phyloP scores from a whole-genome alignment of 2,329 filamentous ascomycete genomes.

The Cladorrhinum sp. region DNA sequence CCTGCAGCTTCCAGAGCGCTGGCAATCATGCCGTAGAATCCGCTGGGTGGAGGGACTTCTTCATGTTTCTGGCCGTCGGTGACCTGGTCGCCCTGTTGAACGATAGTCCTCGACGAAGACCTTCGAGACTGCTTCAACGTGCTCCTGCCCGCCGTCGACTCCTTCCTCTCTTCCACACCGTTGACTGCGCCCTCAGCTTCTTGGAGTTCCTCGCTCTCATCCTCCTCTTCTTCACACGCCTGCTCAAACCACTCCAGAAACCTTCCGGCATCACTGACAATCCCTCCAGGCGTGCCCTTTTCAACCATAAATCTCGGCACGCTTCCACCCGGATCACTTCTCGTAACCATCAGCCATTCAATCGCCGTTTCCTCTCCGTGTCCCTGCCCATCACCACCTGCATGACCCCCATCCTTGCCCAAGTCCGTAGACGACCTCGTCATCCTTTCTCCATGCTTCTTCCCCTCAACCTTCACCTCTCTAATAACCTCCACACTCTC shows the following conservation, averaged over 20 bases:
- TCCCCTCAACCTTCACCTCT: constrained; percentile 64
- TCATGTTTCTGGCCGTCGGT: constrained; percentile 21
- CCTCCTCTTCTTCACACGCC: constrained; percentile 31
- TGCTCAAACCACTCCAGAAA: constrained; percentile 69
- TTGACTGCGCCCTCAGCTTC: constrained; percentile 17
- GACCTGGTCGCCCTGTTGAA: constrained; percentile 17
- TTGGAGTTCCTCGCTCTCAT: constrained; percentile 2
- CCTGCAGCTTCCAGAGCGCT: constrained; percentile 51
- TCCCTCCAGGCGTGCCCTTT: constrained; percentile 76
- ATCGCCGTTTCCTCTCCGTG: constrained; percentile 46
- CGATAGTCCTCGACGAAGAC: background rate
- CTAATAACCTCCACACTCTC: constrained; percentile 90
- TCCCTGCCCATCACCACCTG: constrained; percentile 27
- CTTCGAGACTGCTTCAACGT: constrained; percentile 18
- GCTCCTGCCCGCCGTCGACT: constrained; percentile 22
- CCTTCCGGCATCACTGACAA: constrained; percentile 74
- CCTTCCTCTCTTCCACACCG: background rate
- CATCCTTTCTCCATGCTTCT: constrained; percentile 30
- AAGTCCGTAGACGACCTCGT: constrained; percentile 39
- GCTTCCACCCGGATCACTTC: constrained; percentile 83
- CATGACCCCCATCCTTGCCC: constrained; percentile 27
- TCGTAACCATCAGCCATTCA: constrained; percentile 91
- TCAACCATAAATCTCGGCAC: constrained; percentile 92
- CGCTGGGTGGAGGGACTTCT: constrained; percentile 30
- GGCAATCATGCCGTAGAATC: constrained; percentile 55